Percentiles rank a stretch among this genome's conserved stretches.
phyloP scores from a whole-genome alignment of 2,329 filamentous ascomycete genomes.

The Alternaria sp. region DNA sequence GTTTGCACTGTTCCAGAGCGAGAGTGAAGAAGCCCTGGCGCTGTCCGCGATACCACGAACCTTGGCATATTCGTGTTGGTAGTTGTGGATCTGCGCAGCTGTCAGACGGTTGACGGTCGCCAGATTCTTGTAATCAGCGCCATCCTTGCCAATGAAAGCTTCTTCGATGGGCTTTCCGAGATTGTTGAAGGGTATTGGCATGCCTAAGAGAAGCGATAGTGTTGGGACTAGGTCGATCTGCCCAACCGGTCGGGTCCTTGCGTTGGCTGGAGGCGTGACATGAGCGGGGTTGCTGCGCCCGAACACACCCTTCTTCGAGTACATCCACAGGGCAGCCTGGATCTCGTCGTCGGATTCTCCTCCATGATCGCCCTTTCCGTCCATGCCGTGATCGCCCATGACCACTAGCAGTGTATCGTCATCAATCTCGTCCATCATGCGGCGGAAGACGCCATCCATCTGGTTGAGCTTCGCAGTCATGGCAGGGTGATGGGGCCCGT shows the following conservation, averaged over 20 bases:
- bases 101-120: constrained; percentile 78
- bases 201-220: constrained; percentile 82
- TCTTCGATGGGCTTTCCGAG: constrained; percentile 92
- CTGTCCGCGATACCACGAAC: constrained; percentile 73
- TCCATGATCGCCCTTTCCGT: constrained; percentile 95
- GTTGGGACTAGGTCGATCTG: constrained; percentile 98
- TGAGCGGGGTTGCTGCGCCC: constrained; percentile 74
- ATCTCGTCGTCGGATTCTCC: constrained; percentile 97
- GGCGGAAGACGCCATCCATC: constrained; percentile 83
- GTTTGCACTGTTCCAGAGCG: constrained; percentile 68
- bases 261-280: constrained; percentile 68
- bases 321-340: constrained; percentile 97
- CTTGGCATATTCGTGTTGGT: constrained; percentile 82
- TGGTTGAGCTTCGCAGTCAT: constrained; percentile 91
- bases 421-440: constrained; percentile 76
- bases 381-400: constrained; percentile 99
- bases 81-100: constrained; percentile 85
- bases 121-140: constrained; percentile 77
- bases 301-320: constrained; percentile 86
- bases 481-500: constrained; percentile 89
- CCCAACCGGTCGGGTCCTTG: constrained; percentile 75
- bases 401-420: constrained; percentile 88
- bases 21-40: constrained; percentile 63
- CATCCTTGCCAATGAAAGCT: constrained; percentile 77
- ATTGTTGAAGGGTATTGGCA: constrained; percentile 96